Evolutionary conservation across 1,284 basidiomycete genomes (phyloP), one percentile per base, ranked within the genome.

Genomic region (Pyrrhoderma noxium): DNA sequence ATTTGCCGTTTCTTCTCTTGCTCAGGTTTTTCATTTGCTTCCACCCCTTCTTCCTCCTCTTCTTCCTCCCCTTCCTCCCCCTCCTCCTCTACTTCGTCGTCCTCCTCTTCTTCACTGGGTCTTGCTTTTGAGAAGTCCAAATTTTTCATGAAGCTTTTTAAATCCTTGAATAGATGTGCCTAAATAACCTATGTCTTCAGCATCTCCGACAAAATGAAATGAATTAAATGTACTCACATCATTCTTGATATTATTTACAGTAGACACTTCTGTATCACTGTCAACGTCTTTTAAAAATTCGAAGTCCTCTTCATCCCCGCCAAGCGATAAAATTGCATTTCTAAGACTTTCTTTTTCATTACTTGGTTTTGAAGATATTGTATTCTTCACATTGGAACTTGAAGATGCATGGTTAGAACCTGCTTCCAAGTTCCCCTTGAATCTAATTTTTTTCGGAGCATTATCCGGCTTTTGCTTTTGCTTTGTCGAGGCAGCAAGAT

Each of bases 71-170:
- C 60, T 2, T 67, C 64, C 42, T 67, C 67, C 1, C 63, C 65
- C 8, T 67, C 61, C 9, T 64, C 64, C 39, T 61, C n/a, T n/a
- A n/a, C n/a, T n/a, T n/a, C n/a, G n/a, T n/a, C n/a, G n/a, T n/a
- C n/a, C n/a, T n/a, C n/a, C 59, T 41, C 54, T 2, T 55, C 52
- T 5, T 60, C 59, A 9, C 56, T 58, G 4, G 58, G 59, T 19
- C 58, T 59, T 14, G 59, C 59, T 3, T 57, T 57, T 16, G 60
- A 62, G 45, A 79, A 71, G 57, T 79, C 75, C 36, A 85, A 66
- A 1, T 66, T 73, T 58, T 78, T 75, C 60, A 85, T 68, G 62
- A 85, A 80, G 45, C 75, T 72, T 1, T 77, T 71, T 14, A 86
- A 68, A 57, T 81, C 82, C 34, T 73, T 73, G 39, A 72, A 67